Base-by-base conservation (phyloP, 2,329 filamentous ascomycete genomes). In the Sclerotinia borealis region DNA sequence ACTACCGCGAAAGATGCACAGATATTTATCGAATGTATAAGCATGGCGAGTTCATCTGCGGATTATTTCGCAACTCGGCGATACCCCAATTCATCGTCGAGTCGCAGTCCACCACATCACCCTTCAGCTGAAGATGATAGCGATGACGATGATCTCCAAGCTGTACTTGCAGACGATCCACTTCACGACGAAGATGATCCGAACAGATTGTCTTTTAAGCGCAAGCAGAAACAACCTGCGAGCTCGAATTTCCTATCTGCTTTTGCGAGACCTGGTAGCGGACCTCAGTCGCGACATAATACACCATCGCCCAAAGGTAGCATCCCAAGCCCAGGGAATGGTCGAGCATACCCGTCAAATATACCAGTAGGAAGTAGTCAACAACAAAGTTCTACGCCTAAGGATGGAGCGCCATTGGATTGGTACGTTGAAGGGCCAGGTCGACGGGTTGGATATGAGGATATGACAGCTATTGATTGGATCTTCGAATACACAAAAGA, bases 401-500 rank as follows among this genome's bases (percentile, higher is more conserved):
- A 85, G 67, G 80, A 85, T 69, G 79, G 77, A 59, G 72, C 75
- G 36, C 76, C 81, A 4, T 75, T 82, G 51, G 93, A 98, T 76
- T 98, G 93, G 93, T 90, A 96, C 74, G 83, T 89, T 54, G 93
- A 97, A 76, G 92, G 92, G 0, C 92, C 91, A 0, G 93, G 93
- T 1, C 85, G 92, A 60, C 86, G 95, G 72, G 93, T 97, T 43
- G 93, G 91, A 61, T 99, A 99, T 78, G 93, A 97, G 73, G 90
- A 99, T 77, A 81, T 97, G 75, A 97, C 93, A 19, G 93, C 95
- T 64, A 99, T 99, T 75, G 95, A 99, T 79, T 99, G 95, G 95
- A 98, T 98, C 74, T 98, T 96, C 72, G 95, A 99, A 76, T 96
- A 98, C 74, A 95, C 91, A 59, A 97, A 97, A 76, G 95, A 99